Percentiles rank a stretch among this genome's conserved stretches.
These are phyloP conservation scores for Pterocarpus macrocarpus DNA, from an alignment of 306 rosid genomes.

Conservation along the genomic window DNA sequence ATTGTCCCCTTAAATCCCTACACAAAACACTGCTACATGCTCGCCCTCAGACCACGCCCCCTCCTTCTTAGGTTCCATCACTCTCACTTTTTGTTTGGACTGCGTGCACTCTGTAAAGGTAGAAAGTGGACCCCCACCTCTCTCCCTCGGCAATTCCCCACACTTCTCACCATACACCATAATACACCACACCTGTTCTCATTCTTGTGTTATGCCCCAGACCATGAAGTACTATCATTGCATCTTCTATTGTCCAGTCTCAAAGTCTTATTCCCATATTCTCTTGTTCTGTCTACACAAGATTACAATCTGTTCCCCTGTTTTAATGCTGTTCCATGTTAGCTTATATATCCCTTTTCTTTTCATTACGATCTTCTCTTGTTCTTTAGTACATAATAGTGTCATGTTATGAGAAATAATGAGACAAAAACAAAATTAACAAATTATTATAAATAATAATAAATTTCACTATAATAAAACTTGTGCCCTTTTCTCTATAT, in stretches of 20 bases:
- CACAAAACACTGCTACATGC: slow-evolving; percentile 58
- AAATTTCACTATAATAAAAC: too few species aligned
- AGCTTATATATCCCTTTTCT: too few species aligned
- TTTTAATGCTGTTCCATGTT: too few species aligned
- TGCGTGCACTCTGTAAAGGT: slow-evolving; percentile 28
- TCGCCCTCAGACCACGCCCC: slow-evolving; percentile 70
- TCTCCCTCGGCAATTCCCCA: neutral
- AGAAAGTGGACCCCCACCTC: slow-evolving; percentile 15
- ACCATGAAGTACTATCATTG: neutral
- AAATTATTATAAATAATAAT: too few species aligned
- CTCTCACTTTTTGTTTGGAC: slow-evolving; percentile 53
- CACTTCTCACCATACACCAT: neutral
- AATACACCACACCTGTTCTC: neutral
- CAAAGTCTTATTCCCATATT: neutral
- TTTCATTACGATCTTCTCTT: too few species aligned
- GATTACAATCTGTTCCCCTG: too few species aligned
- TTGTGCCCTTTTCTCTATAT: too few species aligned
- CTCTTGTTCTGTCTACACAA: too few species aligned
- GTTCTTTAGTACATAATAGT: too few species aligned
- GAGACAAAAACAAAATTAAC: too few species aligned
- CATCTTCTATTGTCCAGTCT: neutral
- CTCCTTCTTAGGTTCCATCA: slow-evolving; percentile 40
- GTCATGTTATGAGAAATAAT: too few species aligned
- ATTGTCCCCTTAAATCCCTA: slow-evolving; percentile 76
- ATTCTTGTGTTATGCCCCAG: slow-evolving; percentile 1